Conservation (phyloP, 345 rosid species). For the Gossypium mustelinum region DNA sequence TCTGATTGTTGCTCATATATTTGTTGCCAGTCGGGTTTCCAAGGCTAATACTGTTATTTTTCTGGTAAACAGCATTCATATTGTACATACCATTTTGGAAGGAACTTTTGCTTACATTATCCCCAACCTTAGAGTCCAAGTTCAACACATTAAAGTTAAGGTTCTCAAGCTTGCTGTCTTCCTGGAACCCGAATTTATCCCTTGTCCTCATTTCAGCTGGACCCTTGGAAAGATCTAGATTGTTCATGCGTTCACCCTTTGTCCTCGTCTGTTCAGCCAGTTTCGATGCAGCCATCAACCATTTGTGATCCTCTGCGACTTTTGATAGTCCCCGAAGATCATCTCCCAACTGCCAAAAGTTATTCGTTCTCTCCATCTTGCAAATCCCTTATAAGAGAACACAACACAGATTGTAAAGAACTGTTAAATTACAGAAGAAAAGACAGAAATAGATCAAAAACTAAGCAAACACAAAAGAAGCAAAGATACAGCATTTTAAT, state of each 20-base stretch:
- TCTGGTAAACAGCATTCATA: conserved; percentile 67
- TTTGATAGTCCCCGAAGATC: conserved; percentile 89
- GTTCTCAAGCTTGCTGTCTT: conserved; percentile 64
- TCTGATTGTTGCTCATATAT: conserved; percentile 54
- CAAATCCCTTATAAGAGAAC: conserved; percentile 22
- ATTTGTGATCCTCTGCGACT: conserved; percentile 79
- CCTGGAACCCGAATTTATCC: conserved; percentile 70
- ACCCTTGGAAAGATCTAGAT: conserved; percentile 79
- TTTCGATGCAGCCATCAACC: conserved; percentile 83
- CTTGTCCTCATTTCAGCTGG: conserved; percentile 52
- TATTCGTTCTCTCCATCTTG: conserved; percentile 55
- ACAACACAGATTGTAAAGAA: not conserved
- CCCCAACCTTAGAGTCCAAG: conserved; percentile 56
- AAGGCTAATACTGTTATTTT: conserved; percentile 44
- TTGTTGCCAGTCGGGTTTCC: conserved; percentile 53
- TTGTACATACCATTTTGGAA: conserved; percentile 53
- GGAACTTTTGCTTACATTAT: conserved; percentile 49
- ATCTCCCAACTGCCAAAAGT: conserved; percentile 95
- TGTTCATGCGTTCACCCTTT: conserved; percentile 86
- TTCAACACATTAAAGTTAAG: conserved; percentile 80
- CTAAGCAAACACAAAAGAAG: not conserved
- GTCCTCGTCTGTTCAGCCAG: conserved; percentile 80
- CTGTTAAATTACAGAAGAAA: not conserved
- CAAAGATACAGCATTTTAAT: not conserved
- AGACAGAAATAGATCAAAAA: not conserved